Percentiles rank a stretch among this genome's conserved stretches.
phyloP scores from a whole-genome alignment of 2,329 filamentous ascomycete genomes.

The Trichoderma pleuroti region DNA sequence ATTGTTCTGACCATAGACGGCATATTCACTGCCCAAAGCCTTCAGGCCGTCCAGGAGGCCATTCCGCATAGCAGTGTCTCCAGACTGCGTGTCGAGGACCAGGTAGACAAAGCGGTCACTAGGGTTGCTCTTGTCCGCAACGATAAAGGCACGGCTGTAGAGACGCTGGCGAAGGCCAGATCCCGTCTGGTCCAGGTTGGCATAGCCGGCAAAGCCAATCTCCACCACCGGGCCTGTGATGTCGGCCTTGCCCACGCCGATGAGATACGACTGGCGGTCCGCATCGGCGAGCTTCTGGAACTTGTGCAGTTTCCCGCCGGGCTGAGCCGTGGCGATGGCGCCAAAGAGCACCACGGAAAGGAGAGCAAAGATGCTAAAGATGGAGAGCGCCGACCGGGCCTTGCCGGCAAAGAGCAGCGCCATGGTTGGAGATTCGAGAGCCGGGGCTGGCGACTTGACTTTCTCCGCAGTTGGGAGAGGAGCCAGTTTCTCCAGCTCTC shows the following conservation, averaged over 20 bases:
- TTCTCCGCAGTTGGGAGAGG: slow-evolving; percentile 2
- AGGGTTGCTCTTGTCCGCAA: slow-evolving; percentile 64
- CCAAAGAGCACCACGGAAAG: slow-evolving; percentile 18
- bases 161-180: slow-evolving; percentile 82
- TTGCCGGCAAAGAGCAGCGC: slow-evolving; percentile 2
- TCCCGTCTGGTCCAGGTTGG: slow-evolving; percentile 76
- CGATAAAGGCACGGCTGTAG: slow-evolving; percentile 85
- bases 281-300: slow-evolving; percentile 1
- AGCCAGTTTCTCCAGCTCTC: slow-evolving; percentile 9
- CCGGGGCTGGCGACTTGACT: slow-evolving; percentile 3
- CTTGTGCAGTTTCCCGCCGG: slow-evolving; percentile 3
- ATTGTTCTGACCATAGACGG: slow-evolving; percentile 73
- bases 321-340: background rate
- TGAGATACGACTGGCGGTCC: slow-evolving; percentile 42
- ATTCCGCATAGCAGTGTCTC: slow-evolving; percentile 82
- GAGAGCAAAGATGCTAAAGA: slow-evolving; percentile 16
- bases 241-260: slow-evolving; percentile 57
- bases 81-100: slow-evolving; percentile 80
- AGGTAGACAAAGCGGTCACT: slow-evolving; percentile 79
- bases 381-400: slow-evolving; percentile 4
- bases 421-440: slow-evolving; percentile 8
- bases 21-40: slow-evolving; percentile 67
- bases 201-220: slow-evolving; percentile 89
- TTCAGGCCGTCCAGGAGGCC: slow-evolving; percentile 77
- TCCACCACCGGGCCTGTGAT: slow-evolving; percentile 78